Evolutionary conservation across 495 filamentous ascomycete genomes (phyloP), one percentile per base, ranked within the genome.

Genomic region (Neurospora cerealis): DNA sequence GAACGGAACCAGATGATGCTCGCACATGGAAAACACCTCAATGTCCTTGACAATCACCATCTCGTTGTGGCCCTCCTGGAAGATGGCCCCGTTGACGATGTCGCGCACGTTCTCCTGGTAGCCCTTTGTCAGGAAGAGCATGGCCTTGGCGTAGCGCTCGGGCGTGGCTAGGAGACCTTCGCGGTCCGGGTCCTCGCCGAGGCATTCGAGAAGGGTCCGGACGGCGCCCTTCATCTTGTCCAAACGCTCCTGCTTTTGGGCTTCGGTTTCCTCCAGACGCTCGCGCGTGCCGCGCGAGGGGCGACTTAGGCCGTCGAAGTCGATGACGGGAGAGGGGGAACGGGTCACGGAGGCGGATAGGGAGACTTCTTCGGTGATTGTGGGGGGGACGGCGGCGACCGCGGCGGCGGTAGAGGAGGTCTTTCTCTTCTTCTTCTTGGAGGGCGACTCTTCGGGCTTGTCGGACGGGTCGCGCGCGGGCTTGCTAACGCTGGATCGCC

Each of bases 91-190:
- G 80, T 98, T 97, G 73, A 99, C 93, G 74, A 99, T 91, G 78
- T 96, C 94, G 73, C 90, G 86, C 66, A 99, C 89, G 80, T 98
- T 98, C 86, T 99, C 92, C 83, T 98, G 93, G 78, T 99, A 99
- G 37, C 96, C 96, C 80, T 97, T 97, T n/a, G 96, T 99, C 84
- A 99, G 97, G 86, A 92, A 97, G 28, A 99, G 87, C 94, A 99
- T 95, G 6, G 96, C 96, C 82, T 95, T 95, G 73, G 96, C 96
- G 83, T 98, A 98, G 73, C 96, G 85, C 76, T 92, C 89, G 3
- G 96, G 96, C 2, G 96, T 99, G 48, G 90, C 92, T 3, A 92
- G 87, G 36, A 99, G 85, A 8, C 96, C 96, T 79, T 97, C 95
- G 46, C 96, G 88, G 78, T 95, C 91, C 0, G 96, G 94, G 80